Base-by-base conservation (phyloP, 345 rosid genomes). In the Noccaea bulbosa region DNA sequence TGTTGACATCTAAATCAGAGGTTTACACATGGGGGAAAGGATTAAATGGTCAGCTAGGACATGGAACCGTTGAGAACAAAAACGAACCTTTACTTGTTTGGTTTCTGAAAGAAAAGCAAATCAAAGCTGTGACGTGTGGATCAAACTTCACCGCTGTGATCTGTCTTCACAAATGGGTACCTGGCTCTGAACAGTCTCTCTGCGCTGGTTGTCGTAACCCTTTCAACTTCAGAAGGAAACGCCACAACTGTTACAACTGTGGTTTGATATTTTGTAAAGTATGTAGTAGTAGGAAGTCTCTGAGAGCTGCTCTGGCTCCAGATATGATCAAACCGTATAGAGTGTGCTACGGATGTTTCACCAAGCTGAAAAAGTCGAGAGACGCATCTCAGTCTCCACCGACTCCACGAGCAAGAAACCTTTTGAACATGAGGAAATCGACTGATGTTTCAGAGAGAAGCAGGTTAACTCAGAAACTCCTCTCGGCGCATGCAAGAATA, bases 161-260 rank as follows among this genome's bases (percentile, higher is more conserved):
- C 65, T 87, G 97, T 76, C 79, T 81, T 70, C 95, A 90, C 69
- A 88, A 83, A 76, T 80, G 83, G 87, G 81, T 87, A 64, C 72
- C 88, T 32, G 81, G 84, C 63, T 80, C 83, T 62, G 95, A 87
- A 73, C 90, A 88, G 61, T 85, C 91, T 16, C 56, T 82, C 11
- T 93, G 97, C 79, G 85, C 88, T n/a, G 89, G 86, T 65, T 93
- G 98, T 41, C 97, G 74, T 14, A 87, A 88, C 73, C 90, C 85
- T 45, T 93, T 90, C 71, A 85, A 81, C 62, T 90, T 93, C 55
- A 82, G 88, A 81, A 88, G 97, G 83, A 93, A 93, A 75, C 93
- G 93, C 12, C 98, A 90, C 84, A 92, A 90, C 74, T 92, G 98
- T 81, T 92, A 92, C 78, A 92, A 92, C 62, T 92, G 98, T 58